Conservation (phyloP, 208 protist genomes). For the Zelonia costaricensis region DNA sequence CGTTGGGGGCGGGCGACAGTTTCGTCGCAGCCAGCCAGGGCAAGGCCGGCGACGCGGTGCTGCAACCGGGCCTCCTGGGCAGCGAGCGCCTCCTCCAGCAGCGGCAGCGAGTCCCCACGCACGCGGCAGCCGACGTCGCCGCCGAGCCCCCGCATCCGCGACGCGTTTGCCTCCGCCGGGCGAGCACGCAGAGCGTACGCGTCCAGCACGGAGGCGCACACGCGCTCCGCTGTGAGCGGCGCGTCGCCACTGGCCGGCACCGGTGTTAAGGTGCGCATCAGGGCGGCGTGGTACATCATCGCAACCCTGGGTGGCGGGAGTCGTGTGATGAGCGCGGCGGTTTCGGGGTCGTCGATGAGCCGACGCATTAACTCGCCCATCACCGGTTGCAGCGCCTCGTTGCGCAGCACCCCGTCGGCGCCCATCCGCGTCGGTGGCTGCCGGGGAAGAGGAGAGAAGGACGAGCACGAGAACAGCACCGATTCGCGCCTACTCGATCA, state of each 20-base stretch:
- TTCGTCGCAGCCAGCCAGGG: background rate
- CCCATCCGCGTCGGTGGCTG: too few relatives aligned
- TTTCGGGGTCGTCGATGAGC: conserved; percentile 25
- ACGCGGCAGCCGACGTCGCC: background rate
- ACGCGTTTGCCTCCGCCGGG: background rate
- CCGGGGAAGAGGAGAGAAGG: background rate
- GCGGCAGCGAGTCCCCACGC: background rate
- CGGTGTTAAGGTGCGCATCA: conserved; percentile 5
- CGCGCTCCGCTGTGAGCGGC: conserved; percentile 6
- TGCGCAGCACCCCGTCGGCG: conserved; percentile 23
- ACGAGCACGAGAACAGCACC: too few relatives aligned
- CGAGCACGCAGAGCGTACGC: conserved; percentile 6
- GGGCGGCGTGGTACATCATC: conserved; percentile 30
- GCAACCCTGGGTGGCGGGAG: conserved; percentile 22
- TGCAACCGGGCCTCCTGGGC: conserved; percentile 6
- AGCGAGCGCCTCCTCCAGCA: conserved; percentile 12
- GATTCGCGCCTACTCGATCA: too few relatives aligned
- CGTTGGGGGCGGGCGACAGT: background rate
- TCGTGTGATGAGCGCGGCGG: conserved; percentile 16
- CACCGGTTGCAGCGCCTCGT: conserved; percentile 20
- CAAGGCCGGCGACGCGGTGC: conserved; percentile 2
- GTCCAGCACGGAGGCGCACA: conserved; percentile 18
- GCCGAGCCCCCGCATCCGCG: background rate
- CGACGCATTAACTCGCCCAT: conserved; percentile 22
- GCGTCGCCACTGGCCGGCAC: background rate